These are phyloP conservation scores for Phycomyces blakesleeanus DNA, from an alignment of 192 early-diverging fungal genomes.

Conservation along the genomic window DNA sequence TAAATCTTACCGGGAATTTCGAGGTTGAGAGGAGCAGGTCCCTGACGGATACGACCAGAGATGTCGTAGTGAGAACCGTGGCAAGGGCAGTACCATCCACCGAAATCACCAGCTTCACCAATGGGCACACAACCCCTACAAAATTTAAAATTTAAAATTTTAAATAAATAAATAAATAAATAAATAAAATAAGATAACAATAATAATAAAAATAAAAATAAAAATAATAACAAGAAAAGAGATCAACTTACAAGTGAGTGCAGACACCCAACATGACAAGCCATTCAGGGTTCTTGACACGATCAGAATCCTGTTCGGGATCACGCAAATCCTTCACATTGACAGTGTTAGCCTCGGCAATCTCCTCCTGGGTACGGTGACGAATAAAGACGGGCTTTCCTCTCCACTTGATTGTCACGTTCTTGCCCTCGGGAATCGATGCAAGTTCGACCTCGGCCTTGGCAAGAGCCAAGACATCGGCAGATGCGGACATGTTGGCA, in stretches of 20 bases:
- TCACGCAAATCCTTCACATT: constrained; percentile 81
- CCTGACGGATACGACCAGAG: constrained; percentile 96
- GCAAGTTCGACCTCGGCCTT: constrained; percentile 94
- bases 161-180: too few relatives aligned
- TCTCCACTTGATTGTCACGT: constrained; percentile 97
- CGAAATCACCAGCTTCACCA: constrained; percentile 95
- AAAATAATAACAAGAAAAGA: too few relatives aligned
- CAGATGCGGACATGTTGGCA: constrained; percentile 89
- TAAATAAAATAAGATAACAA: too few relatives aligned
- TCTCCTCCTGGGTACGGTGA: constrained; percentile 93
- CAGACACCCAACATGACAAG: constrained; percentile 87
- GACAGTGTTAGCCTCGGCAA: constrained; percentile 84
- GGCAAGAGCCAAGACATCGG: constrained; percentile 95
- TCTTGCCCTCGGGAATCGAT: constrained; percentile 94
- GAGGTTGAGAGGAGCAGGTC: constrained; percentile 96
- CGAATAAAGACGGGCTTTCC: constrained; percentile 98
- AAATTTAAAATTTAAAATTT: too few relatives aligned
- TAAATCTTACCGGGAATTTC: constrained; percentile 80
- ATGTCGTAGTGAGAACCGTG: constrained; percentile 99
- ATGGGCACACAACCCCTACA: constrained; percentile 97
- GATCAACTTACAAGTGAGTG: constrained; percentile 42
- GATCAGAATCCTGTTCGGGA: constrained; percentile 87
- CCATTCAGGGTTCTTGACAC: constrained; percentile 91
- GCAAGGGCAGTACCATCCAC: constrained; percentile 99
- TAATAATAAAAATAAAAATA: too few relatives aligned